Evolutionary conservation across 1,284 basidiomycete genomes (phyloP).

Genomic region (Gomphus sp.): DNA sequence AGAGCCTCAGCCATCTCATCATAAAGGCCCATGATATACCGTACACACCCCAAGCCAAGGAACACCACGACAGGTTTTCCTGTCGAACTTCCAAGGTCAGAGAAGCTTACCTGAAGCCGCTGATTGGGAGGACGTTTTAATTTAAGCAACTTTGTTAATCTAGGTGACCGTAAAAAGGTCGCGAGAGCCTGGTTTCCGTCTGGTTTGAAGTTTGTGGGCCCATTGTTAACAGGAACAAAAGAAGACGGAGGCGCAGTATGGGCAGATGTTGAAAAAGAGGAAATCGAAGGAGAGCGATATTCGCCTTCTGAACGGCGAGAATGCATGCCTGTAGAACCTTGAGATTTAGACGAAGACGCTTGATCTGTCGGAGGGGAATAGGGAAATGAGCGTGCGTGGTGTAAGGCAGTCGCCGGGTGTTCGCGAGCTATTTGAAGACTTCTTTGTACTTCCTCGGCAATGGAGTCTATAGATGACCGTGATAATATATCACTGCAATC

Average conservation of each 20-base stretch:
- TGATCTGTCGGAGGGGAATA: conserved; percentile 25
- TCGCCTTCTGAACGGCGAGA: conserved; percentile 7
- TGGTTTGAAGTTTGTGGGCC: conserved; percentile 11
- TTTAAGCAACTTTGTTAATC: conserved; percentile 75
- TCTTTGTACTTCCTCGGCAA: conserved; percentile 67
- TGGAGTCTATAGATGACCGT: conserved; percentile 74
- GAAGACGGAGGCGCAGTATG: conserved; percentile 33
- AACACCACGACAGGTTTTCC: conserved; percentile 88
- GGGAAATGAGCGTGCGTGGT: conserved; percentile 38
- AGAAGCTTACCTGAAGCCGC: conserved; percentile 81
- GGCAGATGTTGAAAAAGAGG: conserved; percentile 17
- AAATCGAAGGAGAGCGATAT: conserved; percentile 22
- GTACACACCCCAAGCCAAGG: conserved; percentile 87
- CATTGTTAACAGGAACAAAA: conserved; percentile 21
- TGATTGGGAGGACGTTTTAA: conserved; percentile 69
- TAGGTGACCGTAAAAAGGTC: conserved; percentile 75
- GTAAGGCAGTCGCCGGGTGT: conserved; percentile 20
- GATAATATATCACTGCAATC: conserved; percentile 57
- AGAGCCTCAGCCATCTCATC: conserved; percentile 92
- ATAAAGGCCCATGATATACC: conserved; percentile 90
- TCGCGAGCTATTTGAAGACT: conserved; percentile 50
- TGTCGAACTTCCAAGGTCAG: conserved; percentile 76
- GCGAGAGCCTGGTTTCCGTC: conserved; percentile 59
- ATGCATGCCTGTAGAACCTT: conserved; percentile 2
- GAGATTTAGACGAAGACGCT: conserved; percentile 7